These are phyloP conservation scores for Hypoxylon sp. DNA, from an alignment of 2,329 filamentous ascomycete species.

Conservation along the genomic window DNA sequence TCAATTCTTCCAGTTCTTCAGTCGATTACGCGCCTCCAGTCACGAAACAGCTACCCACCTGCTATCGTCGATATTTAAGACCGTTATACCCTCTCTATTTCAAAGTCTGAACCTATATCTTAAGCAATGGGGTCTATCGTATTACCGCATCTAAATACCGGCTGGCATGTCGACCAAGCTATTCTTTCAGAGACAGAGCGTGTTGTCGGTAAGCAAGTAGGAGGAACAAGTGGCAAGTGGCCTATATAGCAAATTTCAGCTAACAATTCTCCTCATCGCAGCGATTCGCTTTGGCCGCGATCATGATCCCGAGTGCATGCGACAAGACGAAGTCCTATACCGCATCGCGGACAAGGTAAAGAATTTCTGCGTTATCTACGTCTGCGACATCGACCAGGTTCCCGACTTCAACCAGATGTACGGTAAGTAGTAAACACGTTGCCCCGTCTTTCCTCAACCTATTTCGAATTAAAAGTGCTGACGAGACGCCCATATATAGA, in stretches of 20 bases:
- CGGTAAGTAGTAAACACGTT: conserved; percentile 61
- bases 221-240: background rate
- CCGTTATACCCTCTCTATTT: background rate
- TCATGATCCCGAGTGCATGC: conserved; percentile 81
- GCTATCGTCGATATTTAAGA: background rate
- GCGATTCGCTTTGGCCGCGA: conserved; percentile 95
- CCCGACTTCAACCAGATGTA: conserved; percentile 98
- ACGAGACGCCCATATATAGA: conserved; percentile 54
- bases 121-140: conserved; percentile 83
- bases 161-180: conserved; percentile 98
- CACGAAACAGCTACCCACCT: background rate
- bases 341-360: conserved; percentile 93
- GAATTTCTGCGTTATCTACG: conserved; percentile 93
- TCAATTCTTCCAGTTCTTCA: background rate
- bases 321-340: conserved; percentile 92
- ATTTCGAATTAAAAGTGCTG: conserved; percentile 52
- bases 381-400: conserved; percentile 92
- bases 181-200: conserved; percentile 91
- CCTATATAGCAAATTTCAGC: conserved; percentile 3
- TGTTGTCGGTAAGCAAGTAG: conserved; percentile 68
- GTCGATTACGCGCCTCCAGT: background rate
- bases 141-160: conserved; percentile 89
- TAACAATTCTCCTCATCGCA: background rate
- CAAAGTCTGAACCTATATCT: background rate
- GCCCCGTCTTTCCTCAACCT: conserved; percentile 13